Conservation (phyloP, 805 yeast species). For the Priceomyces castillae region DNA sequence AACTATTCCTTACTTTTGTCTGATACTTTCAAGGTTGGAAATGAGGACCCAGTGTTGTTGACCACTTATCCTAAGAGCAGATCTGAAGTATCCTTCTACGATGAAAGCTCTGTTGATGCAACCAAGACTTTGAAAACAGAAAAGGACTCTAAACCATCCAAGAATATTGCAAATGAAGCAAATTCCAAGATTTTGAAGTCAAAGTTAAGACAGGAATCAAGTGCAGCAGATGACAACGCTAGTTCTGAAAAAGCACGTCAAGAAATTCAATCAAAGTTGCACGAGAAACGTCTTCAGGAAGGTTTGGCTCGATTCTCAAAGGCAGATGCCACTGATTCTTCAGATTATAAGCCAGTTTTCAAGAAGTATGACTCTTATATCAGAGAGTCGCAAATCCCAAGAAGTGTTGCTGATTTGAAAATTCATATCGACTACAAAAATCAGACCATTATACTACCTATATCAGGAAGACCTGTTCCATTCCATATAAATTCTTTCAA, state of each 20-base stretch:
- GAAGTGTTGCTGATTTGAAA: slow-evolving; percentile 74
- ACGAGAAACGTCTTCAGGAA: slow-evolving; percentile 79
- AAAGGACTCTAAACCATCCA: slow-evolving; percentile 26
- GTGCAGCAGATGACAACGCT: slow-evolving; percentile 60
- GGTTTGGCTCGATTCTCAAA: slow-evolving; percentile 81
- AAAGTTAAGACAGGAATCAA: slow-evolving; percentile 74
- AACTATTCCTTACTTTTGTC: slow-evolving; percentile 70
- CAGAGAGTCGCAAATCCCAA: slow-evolving; percentile 89
- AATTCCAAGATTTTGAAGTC: slow-evolving; percentile 72
- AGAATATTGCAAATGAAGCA: slow-evolving; percentile 28
- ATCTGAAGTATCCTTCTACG: slow-evolving; percentile 77
- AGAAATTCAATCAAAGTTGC: slow-evolving; percentile 78
- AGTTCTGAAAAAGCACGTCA: slow-evolving; percentile 75
- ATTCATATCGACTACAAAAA: slow-evolving; percentile 84
- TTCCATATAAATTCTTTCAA: slow-evolving; percentile 93
- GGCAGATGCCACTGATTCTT: slow-evolving; percentile 65
- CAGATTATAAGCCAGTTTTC: slow-evolving; percentile 69
- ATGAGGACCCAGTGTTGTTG: slow-evolving; percentile 57
- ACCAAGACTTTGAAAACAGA: slow-evolving; percentile 37
- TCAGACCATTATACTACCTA: slow-evolving; percentile 87
- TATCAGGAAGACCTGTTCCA: slow-evolving; percentile 95
- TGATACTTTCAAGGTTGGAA: slow-evolving; percentile 75
- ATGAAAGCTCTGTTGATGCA: slow-evolving; percentile 35
- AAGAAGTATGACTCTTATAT: slow-evolving; percentile 92
- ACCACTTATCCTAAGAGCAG: slow-evolving; percentile 72